Base-by-base conservation (phyloP, 2,329 filamentous ascomycete genomes). In the Ophiostoma angusticollis region DNA sequence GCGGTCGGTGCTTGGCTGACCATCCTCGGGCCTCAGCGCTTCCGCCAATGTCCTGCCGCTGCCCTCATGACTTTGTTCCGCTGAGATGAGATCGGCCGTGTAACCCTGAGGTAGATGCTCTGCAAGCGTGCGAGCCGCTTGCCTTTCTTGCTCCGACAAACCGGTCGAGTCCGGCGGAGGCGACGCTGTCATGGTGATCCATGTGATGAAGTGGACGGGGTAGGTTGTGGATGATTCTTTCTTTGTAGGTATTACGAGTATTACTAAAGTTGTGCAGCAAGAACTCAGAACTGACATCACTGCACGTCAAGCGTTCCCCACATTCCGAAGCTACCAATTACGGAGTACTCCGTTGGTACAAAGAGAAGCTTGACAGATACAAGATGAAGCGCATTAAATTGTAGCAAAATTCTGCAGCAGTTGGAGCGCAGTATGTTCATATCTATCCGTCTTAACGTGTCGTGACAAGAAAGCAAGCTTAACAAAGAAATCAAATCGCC, bases 41-140 rank as follows among this genome's bases (percentile, higher is more conserved):
- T 16, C n/a, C 12, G 35, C 34, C 27, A 24, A 23, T 13, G 25
- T 28, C 25, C 5, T 9, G 5, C 13, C 12, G 14, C 27, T 6
- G 9, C 5, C n/a, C 11, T 30, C 52, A 11, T 21, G n/a, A n/a
- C 19, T 22, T 29, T 22, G 25, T 6, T 33, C 29, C 9, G 39
- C 40, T 2, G 27, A 22, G 5, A 41, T 49, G 29, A 57, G 55
- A 12, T 52, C 52, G 24, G 55, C 54, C 6, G 56, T 58, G 43
- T 54, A 58, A 24, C 57, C 57, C 2, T 53, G 24, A 0, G 56
- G 56, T 2, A 59, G 49, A 22, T 58, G 57, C 29, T 56, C 54
- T 9, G 52, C 49, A 2, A 59, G 50, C 5, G 56, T 53, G 12
- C 34, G 35, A 1, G 46, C 48, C 2, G 35, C 40, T 5, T 39